Evolutionary conservation across 805 yeast genomes (phyloP), one percentile per base, ranked within the genome.

Genomic region (Wickerhamiella nectarea): DNA sequence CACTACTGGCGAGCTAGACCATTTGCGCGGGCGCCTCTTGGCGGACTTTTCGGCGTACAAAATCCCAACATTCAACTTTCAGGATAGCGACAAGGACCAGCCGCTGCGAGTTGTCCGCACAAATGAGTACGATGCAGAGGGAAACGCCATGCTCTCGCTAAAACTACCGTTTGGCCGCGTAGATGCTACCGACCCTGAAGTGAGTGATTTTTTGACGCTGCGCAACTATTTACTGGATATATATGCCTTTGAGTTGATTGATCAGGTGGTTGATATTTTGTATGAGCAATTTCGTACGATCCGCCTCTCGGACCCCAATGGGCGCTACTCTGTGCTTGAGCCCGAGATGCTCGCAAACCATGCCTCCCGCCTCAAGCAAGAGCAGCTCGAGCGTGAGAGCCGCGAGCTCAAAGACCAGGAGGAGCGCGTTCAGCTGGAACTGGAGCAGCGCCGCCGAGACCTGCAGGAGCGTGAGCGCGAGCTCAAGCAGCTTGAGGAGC

Each of bases 81-180:
- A 71, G 56, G 82, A 76, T 49, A 72, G 70, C 50, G 73, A 53
- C 26, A 50, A 78, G 56, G 68, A 81, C 20, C 79, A 84, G 84
- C 96, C 96, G 28, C 54, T 59, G 36, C 59, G 95, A 3, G 63
- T 87, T n/a, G 74, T 12, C 9, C 86, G 82, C 56, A 74, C 76
- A 45, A 80, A 78, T 55, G 75, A 73, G 52, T 81, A 78, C 56
- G 69, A 74, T 43, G 68, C 72, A 12, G 70, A 75, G 31, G 94
- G 93, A 26, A 66, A 69, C 47, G 65, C 70, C 48, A 77, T 81
- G 18, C 72, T 76, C 46, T 93, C 86, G 24, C 77, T 94, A 67
- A 73, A 75, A 59, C 83, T 83, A 56, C 87, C 93, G 49, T 83
- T 93, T 91, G 95, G 95, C 36, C 64, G 76, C 43, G 93, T 81